Base-by-base conservation (phyloP, 192 early-diverging fungal species). In the Entomortierella chlamydospora region DNA sequence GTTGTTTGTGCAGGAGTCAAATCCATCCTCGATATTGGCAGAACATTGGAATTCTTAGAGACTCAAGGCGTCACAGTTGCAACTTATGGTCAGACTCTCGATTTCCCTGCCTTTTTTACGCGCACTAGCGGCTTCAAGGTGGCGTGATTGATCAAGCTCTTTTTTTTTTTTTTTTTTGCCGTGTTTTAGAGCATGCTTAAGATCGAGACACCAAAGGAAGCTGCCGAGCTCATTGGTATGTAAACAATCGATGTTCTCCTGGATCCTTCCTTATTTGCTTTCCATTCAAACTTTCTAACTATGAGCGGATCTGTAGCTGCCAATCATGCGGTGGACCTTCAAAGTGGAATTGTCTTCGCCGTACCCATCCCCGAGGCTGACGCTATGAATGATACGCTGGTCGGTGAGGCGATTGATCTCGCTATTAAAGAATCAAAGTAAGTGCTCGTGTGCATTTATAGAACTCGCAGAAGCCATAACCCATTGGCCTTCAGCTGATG, bases 1-100 rank as follows among this genome's bases (percentile, higher is more conserved):
- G 98, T 99, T 4, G 91, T 99, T 1, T 99, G 96, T 81, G 95
- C 98, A 0, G 98, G 98, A 61, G 95, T 93, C 18, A 99, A 99
- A 70, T 92, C 94, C n/a, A 99, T 99, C 37, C 83, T 99, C 25
- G 96, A 98, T 74, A 93, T 99, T 81, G 88, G 84, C 59, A 91
- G 91, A 64, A 99, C 98, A 0, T 83, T 99, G 9, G 98, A 99
- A 78, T 93, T 89, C 59, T 73, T 98, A 82, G 95, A 98, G 81
- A 97, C 95, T 0, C 91, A 95, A 79, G 98, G 98, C 31, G 98
- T 99, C 1, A 90, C 95, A 2, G 96, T 98, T 0, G 84, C 92
- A 3, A 94, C 96, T 0, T 88, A 90, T 69, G 93, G 93, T 26
- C 69, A 83, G 23, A 85, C 80, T 2, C 65, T 50, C 6, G 88